Evolutionary conservation across 306 rosid species (phyloP).

Genomic region (Citrullus amarus): DNA sequence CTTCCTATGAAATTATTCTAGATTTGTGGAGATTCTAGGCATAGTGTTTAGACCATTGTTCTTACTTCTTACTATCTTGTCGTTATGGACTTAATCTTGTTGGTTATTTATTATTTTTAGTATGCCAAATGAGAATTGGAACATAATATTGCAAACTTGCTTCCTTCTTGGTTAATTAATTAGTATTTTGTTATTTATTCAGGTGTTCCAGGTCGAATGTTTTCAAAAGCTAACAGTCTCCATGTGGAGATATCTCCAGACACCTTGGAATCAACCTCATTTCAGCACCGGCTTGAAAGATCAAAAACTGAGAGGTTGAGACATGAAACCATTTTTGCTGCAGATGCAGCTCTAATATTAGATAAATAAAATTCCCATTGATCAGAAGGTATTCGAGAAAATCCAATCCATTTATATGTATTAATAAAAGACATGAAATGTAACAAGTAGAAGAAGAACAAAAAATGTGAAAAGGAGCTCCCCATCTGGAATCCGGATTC

Average conservation of each 20-base stretch:
- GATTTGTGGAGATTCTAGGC: neutral
- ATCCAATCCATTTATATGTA: neutral
- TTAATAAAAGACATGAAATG: neutral
- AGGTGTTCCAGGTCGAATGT: conserved; percentile 37
- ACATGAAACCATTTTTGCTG: conserved; percentile 31
- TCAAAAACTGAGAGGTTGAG: conserved; percentile 60
- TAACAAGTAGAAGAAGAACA: neutral
- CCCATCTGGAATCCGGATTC: neutral
- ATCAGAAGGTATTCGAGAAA: conserved; percentile 44
- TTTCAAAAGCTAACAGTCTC: conserved; percentile 32
- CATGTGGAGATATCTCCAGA: conserved; percentile 34
- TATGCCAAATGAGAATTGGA: neutral
- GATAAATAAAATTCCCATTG: conserved; percentile 39
- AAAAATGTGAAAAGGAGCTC: neutral
- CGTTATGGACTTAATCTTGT: neutral
- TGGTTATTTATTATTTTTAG: neutral
- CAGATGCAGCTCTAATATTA: conserved; percentile 73
- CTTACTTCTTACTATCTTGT: neutral
- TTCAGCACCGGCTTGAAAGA: conserved; percentile 49
- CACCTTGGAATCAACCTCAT: conserved; percentile 23
- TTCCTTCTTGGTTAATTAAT: neutral
- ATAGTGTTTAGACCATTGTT: neutral
- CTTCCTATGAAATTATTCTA: neutral
- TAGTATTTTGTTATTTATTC: neutral
- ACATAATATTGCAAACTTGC: neutral